Conservation (phyloP, 78 protist genomes). For the Dictyostelium capitatum region DNA sequence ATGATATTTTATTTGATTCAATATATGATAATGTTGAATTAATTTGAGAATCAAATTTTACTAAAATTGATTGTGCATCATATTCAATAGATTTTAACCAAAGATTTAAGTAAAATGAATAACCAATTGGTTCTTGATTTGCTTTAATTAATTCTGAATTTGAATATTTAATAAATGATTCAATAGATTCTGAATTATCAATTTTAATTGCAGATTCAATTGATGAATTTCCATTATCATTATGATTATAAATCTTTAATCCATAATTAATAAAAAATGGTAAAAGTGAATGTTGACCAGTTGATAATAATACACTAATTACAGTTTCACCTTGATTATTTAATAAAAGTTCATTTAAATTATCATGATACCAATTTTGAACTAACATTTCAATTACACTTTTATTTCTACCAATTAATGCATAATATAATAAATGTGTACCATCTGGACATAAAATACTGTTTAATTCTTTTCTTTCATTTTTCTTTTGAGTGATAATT, state of each 20-base stretch:
- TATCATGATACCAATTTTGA: neutral
- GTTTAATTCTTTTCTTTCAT: neutral
- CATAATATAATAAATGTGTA: constrained; percentile 40
- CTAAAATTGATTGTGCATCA: neutral
- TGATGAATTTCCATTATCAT: neutral
- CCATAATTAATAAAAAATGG: constrained; percentile 27
- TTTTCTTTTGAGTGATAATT: too few species aligned
- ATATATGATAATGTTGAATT: neutral
- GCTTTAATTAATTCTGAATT: neutral
- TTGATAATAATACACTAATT: constrained; percentile 1
- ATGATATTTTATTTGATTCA: too few species aligned
- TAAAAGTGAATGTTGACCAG: constrained; percentile 13
- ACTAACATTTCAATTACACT: neutral
- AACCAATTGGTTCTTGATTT: neutral
- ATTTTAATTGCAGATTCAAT: constrained; percentile 4
- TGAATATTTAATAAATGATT: neutral
- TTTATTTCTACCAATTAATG: constrained; percentile 18
- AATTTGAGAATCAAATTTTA: neutral
- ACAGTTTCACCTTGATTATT: neutral
- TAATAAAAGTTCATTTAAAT: neutral
- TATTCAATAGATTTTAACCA: neutral
- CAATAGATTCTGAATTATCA: neutral
- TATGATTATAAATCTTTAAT: neutral
- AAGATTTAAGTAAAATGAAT: constrained; percentile 9
- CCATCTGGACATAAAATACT: neutral